Conservation (phyloP, 495 filamentous ascomycete species). For the Astrothelium macrocarpum region DNA sequence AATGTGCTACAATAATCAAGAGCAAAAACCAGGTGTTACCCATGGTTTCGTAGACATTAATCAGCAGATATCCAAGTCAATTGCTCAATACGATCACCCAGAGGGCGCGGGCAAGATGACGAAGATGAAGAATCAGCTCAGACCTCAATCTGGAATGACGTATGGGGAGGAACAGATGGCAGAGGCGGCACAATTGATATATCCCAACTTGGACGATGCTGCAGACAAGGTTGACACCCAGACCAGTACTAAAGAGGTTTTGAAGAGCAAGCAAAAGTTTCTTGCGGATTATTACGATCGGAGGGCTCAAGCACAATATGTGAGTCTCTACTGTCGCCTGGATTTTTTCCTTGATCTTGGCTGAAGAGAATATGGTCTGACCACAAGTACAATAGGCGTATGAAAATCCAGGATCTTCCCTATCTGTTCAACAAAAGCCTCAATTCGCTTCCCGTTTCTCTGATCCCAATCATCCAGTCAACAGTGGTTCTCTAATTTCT, state of each 20-base stretch:
- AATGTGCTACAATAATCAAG: conserved; percentile 48
- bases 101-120: conserved; percentile 4
- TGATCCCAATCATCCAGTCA: conserved; percentile 46
- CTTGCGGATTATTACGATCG: conserved; percentile 45
- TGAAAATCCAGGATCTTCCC: conserved; percentile 17
- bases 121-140: conserved; percentile 16
- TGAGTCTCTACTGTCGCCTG: conserved; percentile 12
- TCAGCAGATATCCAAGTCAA: conserved; percentile 17
- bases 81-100: conserved; percentile 24
- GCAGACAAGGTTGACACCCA: background rate
- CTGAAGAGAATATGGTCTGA: background rate
- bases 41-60: conserved; percentile 27
- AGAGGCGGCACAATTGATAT: conserved; percentile 45
- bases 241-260: background rate
- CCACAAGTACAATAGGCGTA: background rate
- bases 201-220: conserved; percentile 39
- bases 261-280: conserved; percentile 31
- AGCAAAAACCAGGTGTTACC: conserved; percentile 16
- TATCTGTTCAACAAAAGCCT: conserved; percentile 14
- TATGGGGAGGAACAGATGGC: conserved; percentile 41
- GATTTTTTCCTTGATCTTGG: background rate
- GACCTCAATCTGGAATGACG: conserved; percentile 36
- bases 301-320: conserved; percentile 42
- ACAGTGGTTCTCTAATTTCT: conserved; percentile 31
- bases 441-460: conserved; percentile 42